A percentile compares a stretch with the other conserved stretches of the same genome.
Conservation (phyloP, 1,139 yeast genomes). For the Saccharomyces hybrid region DNA sequence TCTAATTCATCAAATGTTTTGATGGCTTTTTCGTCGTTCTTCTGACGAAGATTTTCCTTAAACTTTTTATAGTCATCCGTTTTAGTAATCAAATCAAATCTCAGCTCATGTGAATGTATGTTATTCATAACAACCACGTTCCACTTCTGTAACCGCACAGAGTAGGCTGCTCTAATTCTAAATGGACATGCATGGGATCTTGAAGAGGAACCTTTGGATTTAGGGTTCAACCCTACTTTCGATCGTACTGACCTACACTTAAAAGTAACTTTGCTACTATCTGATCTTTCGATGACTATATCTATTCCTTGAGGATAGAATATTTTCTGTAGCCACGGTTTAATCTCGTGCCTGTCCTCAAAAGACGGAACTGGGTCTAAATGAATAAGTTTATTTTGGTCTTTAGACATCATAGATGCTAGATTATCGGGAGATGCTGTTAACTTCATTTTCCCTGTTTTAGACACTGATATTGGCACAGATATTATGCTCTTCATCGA, state of each 20-base stretch:
- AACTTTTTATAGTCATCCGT: slow-evolving; percentile 32
- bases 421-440: slow-evolving; percentile 3
- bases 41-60: slow-evolving; percentile 23
- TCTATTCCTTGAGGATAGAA: slow-evolving; percentile 45
- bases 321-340: slow-evolving; percentile 54
- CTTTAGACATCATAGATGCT: not conserved
- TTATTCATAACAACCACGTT: slow-evolving; percentile 52
- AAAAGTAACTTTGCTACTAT: slow-evolving; percentile 55
- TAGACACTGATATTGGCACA: not conserved
- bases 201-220: not conserved
- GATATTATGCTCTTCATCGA: not conserved
- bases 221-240: slow-evolving; percentile 14
- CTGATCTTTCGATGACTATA: slow-evolving; percentile 60
- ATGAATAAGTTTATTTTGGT: slow-evolving; percentile 22
- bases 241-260: slow-evolving; percentile 44
- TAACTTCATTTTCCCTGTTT: not conserved
- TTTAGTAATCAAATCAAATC: slow-evolving; percentile 24
- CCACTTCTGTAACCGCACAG: slow-evolving; percentile 50
- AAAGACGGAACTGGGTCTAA: slow-evolving; percentile 34
- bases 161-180: slow-evolving; percentile 59
- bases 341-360: slow-evolving; percentile 41
- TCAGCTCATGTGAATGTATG: slow-evolving; percentile 36
- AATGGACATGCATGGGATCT: slow-evolving; percentile 47
- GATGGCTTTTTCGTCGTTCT: slow-evolving; percentile 28
- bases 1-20: slow-evolving; percentile 32